Evolutionary conservation across 2,329 filamentous ascomycete genomes (phyloP), one percentile per base, ranked within the genome.

Genomic region (Teratosphaeria epicoccoides): DNA sequence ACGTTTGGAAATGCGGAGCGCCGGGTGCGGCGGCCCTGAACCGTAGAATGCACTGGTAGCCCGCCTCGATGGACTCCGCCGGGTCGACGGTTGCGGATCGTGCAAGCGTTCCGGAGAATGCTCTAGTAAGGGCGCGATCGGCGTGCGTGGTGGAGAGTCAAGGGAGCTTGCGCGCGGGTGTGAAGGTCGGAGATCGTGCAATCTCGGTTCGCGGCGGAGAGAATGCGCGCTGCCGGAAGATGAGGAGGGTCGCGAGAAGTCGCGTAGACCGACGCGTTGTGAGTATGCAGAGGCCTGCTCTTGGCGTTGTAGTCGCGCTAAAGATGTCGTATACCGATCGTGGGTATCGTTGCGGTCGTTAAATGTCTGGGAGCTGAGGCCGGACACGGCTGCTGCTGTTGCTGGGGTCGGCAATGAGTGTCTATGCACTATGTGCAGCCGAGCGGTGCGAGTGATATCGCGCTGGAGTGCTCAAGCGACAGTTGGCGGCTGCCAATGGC

Each of bases 1-100:
- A 58, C 87, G 83, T 61, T 82, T 84, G 46, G 89, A 95, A 68
- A 96, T 84, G 63, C 81, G 82, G 62, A 69, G 78, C 68, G 79
- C 79, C 67, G 72, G 79, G 71, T 67, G 78, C 65, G 64, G 76
- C 60, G 65, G 69, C 53, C 56, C 60, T 47, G 61, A 63, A 60
- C 55, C 61, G 59, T 57, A 59, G 57, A 63, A 54, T 52, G 65
- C 57, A 56, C 64, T 60, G 47, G 61, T 61, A 33, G 64, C 61
- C 56, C 65, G 63, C 49, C 65, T 65, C 53, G 65, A 62, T 23
- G 60, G 63, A 54, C 61, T 66, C 54, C 45, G 55, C n/a, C 53
- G 63, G 49, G 14, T 17, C 33, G 33, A 40, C 14, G 53, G 62
- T 57, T 64, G 63, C 59, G 56, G 63, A 61, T 59, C 55, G 47